phyloP scores from a whole-genome alignment of 768 basidiomycete species.

The Agaricus sinodeliciosus region DNA sequence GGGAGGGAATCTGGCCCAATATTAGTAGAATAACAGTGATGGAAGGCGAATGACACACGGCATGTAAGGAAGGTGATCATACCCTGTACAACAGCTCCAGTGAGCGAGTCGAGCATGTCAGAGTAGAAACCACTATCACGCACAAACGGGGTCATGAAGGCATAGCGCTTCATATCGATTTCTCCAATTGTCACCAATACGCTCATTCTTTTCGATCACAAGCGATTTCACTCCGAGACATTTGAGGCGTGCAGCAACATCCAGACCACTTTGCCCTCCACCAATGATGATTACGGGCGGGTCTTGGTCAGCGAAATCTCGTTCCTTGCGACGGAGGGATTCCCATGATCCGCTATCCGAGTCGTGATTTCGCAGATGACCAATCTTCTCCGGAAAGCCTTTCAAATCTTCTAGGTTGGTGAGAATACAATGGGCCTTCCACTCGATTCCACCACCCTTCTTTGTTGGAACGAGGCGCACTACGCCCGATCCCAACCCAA shows the following conservation, averaged over 20 bases:
- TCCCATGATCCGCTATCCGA: slow-evolving; percentile 54
- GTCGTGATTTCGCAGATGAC: slow-evolving; percentile 32
- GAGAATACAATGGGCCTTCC: slow-evolving; percentile 56
- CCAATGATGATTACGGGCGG: slow-evolving; percentile 61
- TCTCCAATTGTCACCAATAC: slow-evolving; percentile 63
- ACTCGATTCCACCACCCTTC: slow-evolving; percentile 22
- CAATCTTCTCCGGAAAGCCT: slow-evolving; percentile 42
- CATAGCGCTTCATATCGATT: slow-evolving; percentile 61
- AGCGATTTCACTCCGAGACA: slow-evolving; percentile 47
- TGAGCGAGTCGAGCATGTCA: background rate
- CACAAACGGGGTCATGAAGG: slow-evolving; percentile 63
- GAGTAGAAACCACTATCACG: slow-evolving; percentile 23
- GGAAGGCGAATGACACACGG: slow-evolving; percentile 30
- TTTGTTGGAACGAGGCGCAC: slow-evolving; percentile 42
- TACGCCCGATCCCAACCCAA: slow-evolving; percentile 46
- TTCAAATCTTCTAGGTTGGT: slow-evolving; percentile 55
- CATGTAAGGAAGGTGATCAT: slow-evolving; percentile 54
- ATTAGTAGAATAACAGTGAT: background rate
- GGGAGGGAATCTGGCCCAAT: slow-evolving; percentile 20
- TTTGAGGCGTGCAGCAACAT: slow-evolving; percentile 59
- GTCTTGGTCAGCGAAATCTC: slow-evolving; percentile 17
- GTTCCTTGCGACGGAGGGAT: slow-evolving; percentile 33
- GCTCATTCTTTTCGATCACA: slow-evolving; percentile 57
- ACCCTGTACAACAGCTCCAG: slow-evolving; percentile 28
- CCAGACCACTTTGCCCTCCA: slow-evolving; percentile 63